Evolutionary conservation across 106 monocot genomes (phyloP), one percentile per base, ranked within the genome.

Genomic region (Amphibolis antarctica): DNA sequence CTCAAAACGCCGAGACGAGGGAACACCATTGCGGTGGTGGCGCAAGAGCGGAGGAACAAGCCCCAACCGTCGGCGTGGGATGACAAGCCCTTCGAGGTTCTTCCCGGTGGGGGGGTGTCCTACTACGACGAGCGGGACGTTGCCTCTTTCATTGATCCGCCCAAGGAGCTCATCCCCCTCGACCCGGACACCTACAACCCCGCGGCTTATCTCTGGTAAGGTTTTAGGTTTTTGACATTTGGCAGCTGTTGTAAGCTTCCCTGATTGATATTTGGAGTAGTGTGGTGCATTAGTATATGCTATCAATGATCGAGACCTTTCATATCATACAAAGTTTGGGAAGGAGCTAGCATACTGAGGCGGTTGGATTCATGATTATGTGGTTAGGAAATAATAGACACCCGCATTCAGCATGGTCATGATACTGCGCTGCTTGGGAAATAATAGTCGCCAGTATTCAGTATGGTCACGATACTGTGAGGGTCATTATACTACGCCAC

Each of bases 81-180:
- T 26, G 83, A 86, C 1, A 72, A 83, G 66, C 90, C 85, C 51
- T 86, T 67, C 73, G 85, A 90, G 59, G 57, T 81, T 24, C 78
- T 83, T 17, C 76, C 71, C 0, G 75, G 71, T 0, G 90, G 90
- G 18, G 60, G 57, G 58, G 68, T 69, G 28, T 55, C 76, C 10
- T 86, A 83, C 44, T 65, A 86, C 18, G 90, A 90, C 21, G 90
- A 82, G 78, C 80, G 83, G 69, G 90, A 90, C 44, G 71, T 90
- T 10, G 76, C 63, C 26, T 66, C 66, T 64, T 79, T 90, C 36
- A 63, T 90, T 24, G 80, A 90, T 29, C 90, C 90, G 3, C 81
- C 90, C 12, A 90, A 78, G 65, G 79, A 83, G 65, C 83, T 90
- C 47, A 67, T 90, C 58, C 90, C 90, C n/a, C 53, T 90, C 46